These are phyloP conservation scores for Phytopythium montanum DNA, from an alignment of 352 stramenopile genomes.

Conservation along the genomic window DNA sequence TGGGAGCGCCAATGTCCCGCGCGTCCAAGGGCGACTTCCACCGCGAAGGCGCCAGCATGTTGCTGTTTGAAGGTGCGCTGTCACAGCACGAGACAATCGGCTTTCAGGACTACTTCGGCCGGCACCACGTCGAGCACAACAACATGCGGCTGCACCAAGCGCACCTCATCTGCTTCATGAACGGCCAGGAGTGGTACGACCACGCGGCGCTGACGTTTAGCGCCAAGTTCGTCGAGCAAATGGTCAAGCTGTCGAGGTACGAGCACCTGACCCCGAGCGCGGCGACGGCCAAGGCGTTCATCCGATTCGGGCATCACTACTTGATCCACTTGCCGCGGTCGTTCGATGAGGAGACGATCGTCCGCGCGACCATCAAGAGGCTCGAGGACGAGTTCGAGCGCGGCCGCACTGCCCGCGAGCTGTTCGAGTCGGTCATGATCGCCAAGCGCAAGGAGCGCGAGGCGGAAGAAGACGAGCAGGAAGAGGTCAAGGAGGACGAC, in stretches of 20 bases:
- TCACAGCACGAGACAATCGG: conserved; percentile 59
- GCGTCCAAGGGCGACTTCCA: conserved; percentile 48
- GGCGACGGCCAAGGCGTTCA: conserved; percentile 54
- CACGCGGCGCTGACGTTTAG: conserved; percentile 57
- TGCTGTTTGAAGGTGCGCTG: conserved; percentile 72
- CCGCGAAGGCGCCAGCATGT: conserved; percentile 51
- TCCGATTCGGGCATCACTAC: conserved; percentile 78
- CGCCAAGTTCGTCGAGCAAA: conserved; percentile 72
- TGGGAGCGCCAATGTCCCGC: conserved; percentile 43
- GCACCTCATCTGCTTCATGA: conserved; percentile 73
- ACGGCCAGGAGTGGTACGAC: conserved; percentile 62
- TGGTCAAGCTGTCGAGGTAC: conserved; percentile 71
- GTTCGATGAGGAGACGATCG: conserved; percentile 74
- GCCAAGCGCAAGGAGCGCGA: conserved; percentile 39
- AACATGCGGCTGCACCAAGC: conserved; percentile 56
- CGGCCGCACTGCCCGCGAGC: conserved; percentile 56
- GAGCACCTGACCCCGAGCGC: conserved; percentile 49
- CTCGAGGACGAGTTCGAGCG: conserved; percentile 78
- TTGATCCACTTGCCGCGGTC: conserved; percentile 75
- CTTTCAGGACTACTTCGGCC: conserved; percentile 66
- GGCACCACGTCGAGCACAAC: conserved; percentile 50
- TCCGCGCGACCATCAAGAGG: conserved; percentile 63
- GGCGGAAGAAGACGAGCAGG: conserved; percentile 8
- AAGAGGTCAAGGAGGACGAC: conserved; percentile 2
- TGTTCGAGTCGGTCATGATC: conserved; percentile 73